Conservation (phyloP, 208 protist genomes). For the Strigomonas culicis region DNA sequence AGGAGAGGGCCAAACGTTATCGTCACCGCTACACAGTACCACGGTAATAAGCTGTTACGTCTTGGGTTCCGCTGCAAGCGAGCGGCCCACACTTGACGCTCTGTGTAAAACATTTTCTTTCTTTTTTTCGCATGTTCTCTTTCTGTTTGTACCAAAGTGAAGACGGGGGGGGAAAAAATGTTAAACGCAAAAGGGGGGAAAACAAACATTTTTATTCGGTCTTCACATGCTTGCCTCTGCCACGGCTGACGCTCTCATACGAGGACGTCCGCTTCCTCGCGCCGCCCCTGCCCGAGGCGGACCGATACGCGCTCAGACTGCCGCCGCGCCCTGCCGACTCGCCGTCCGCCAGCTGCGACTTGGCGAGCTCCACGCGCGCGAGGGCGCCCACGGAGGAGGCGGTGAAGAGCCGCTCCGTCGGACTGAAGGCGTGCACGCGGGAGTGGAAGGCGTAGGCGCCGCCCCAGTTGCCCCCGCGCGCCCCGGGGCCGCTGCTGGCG, state of each 20-base stretch:
- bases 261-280: too few species aligned
- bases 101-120: neutral
- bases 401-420: slow-evolving; percentile 72
- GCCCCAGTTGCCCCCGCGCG: neutral
- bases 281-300: too few species aligned
- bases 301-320: too few species aligned
- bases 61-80: neutral
- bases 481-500: neutral
- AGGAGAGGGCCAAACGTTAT: slow-evolving; percentile 7
- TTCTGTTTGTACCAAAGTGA: neutral
- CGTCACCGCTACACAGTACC: neutral
- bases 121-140: neutral
- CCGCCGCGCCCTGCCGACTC: neutral
- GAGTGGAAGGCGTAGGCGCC: slow-evolving; percentile 40
- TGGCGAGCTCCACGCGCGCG: slow-evolving; percentile 57
- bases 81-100: neutral
- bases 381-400: slow-evolving; percentile 70
- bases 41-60: slow-evolving; percentile 7
- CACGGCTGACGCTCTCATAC: too few species aligned
- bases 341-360: slow-evolving; percentile 19
- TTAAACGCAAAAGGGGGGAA: neutral
- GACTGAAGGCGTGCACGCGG: slow-evolving; percentile 60
- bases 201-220: neutral
- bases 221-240: neutral
- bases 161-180: neutral